Evolutionary conservation across 2,329 filamentous ascomycete species (phyloP).

Genomic region (Lachnellula hyalina): DNA sequence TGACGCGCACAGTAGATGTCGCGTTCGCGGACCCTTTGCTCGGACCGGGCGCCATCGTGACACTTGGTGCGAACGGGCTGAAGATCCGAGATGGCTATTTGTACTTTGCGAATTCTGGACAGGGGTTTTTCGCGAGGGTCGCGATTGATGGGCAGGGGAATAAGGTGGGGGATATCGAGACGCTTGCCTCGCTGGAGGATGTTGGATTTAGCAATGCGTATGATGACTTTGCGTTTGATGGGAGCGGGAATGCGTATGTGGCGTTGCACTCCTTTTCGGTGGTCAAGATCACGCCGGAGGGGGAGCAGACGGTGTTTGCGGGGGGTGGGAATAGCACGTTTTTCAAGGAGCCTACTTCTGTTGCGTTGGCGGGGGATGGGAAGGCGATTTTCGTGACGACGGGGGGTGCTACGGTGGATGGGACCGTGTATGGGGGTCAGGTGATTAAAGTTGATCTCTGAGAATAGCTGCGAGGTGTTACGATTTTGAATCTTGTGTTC

Average conservation of each 20-base stretch:
- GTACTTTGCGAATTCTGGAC: constrained; percentile 4
- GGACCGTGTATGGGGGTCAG: no score
- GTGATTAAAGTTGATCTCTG: no score
- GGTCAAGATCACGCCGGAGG: neutral
- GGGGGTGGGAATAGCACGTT: neutral
- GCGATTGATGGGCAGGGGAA: neutral
- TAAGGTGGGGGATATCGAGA: neutral
- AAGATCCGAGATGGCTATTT: neutral
- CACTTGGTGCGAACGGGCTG: neutral
- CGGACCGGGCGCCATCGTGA: neutral
- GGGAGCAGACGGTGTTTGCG: neutral
- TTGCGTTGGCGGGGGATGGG: neutral
- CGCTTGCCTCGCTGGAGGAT: neutral
- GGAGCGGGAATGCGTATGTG: constrained; percentile 1
- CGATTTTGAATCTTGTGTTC: no score
- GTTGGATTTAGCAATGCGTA: neutral
- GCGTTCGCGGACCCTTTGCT: neutral
- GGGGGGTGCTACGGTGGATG: no score
- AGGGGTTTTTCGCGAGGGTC: neutral
- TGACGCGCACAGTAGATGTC: neutral
- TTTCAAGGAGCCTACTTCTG: neutral
- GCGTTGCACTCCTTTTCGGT: neutral
- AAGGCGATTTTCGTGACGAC: neutral
- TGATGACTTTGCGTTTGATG: constrained; percentile 2
- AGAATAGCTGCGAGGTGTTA: no score